Conservation (phyloP, 257 asterid genomes). For the Capsicum rhomboideum region DNA sequence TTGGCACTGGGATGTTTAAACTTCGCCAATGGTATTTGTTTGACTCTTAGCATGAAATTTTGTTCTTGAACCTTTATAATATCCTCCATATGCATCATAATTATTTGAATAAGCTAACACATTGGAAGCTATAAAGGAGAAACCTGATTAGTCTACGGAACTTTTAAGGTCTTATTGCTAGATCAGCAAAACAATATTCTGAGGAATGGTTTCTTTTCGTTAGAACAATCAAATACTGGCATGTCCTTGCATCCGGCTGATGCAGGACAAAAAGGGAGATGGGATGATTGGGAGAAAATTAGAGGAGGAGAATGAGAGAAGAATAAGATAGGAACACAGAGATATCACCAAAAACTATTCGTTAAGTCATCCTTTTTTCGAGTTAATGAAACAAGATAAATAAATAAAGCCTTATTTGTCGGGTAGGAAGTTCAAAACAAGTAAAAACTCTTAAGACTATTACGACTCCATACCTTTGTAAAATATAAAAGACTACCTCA, state of each 20-base stretch:
- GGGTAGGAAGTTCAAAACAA: neutral
- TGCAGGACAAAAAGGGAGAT: neutral
- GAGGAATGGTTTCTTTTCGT: neutral
- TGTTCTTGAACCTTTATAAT: neutral
- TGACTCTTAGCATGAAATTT: neutral
- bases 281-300: neutral
- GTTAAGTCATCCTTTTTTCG: neutral
- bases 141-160: neutral
- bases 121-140: neutral
- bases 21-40: constrained; percentile 56
- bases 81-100: neutral
- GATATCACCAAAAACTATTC: neutral
- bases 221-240: neutral
- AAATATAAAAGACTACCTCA: neutral
- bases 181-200: neutral
- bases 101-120: neutral
- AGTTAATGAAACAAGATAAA: neutral
- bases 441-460: neutral
- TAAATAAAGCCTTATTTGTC: neutral
- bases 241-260: neutral
- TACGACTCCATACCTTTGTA: neutral
- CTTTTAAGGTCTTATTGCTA: neutral
- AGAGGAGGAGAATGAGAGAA: neutral
- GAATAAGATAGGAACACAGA: neutral
- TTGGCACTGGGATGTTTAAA: constrained; percentile 92